Evolutionary conservation across 1,284 basidiomycete genomes (phyloP), one percentile per base, ranked within the genome.

Genomic region (Uromyces viciae-fabae): DNA sequence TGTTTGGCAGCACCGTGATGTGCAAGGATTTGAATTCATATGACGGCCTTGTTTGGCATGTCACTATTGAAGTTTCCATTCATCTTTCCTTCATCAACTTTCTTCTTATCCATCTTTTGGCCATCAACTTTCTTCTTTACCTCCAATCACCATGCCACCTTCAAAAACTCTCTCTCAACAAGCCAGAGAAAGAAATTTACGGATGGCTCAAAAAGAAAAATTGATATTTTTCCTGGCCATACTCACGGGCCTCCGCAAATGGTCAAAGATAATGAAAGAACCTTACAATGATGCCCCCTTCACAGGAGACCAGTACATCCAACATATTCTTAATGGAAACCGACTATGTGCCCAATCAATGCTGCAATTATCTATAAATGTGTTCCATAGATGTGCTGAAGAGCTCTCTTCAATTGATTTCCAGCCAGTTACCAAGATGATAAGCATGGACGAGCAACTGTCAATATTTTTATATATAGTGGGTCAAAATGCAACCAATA

Each of bases 401-500:
- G 66, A 68, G 22, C 8, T 68, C 3, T 2, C 3, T 25, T 42
- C 19, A 3, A 7, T 68, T 28, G 42, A 68, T 36, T 42, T 2
- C 3, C 3, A 68, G 3, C 66, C 66, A 38, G 36, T 38, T 4
- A 42, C 66, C 22, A 68, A 68, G 17, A 15, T 68, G 3, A 5
- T 68, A 4, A 42, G 4, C 8, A 68, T 68, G 66, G 25, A 46
- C 14, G 66, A 68, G 28, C 42, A 68, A 68, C 40, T 68, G 5
- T 19, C 19, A 14, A 46, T 68, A 5, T 68, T 68, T 40, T n/a
- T 68, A 3, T 68, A 68, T 25, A 68, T 68, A 40, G 38, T 68
- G 40, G 40, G 42, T 42, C 66, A 68, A 11, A 68, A 68, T 43
- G 66, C 40, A 28, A 68, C 66, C 17, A 68, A 68, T n/a, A 8